These are phyloP conservation scores for Tolypocladium amazonense DNA, from an alignment of 2,329 filamentous ascomycete genomes.

Conservation along the genomic window DNA sequence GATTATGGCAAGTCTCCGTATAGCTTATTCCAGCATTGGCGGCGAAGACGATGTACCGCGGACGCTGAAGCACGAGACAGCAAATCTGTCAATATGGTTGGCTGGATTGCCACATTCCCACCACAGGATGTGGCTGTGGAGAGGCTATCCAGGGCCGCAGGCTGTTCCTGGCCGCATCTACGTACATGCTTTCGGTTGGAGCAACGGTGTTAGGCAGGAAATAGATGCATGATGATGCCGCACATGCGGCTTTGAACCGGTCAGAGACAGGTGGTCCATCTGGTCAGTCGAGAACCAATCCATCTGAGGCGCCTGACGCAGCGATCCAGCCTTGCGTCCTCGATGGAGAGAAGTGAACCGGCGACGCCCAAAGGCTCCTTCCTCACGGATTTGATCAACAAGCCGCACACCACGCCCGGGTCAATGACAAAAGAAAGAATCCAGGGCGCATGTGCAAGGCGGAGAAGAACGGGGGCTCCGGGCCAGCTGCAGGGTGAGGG, in stretches of 20 bases:
- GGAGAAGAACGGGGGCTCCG: neutral
- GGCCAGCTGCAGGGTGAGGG: neutral
- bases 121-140: neutral
- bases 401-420: neutral
- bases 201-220: neutral
- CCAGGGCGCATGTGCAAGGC: neutral
- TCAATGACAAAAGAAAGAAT: neutral
- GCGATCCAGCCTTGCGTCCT: neutral
- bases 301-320: too few species aligned
- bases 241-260: neutral
- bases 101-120: neutral
- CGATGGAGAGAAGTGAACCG: neutral
- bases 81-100: neutral
- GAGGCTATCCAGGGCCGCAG: neutral
- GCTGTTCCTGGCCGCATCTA: neutral
- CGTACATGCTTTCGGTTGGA: neutral
- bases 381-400: neutral
- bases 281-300: neutral
- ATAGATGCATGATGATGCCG: neutral
- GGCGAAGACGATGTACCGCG: too few species aligned
- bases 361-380: neutral
- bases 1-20: neutral
- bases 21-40: too few species aligned
- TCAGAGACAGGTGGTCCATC: neutral
- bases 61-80: neutral